phyloP scores from a whole-genome alignment of 345 rosid species.

The Erysimum cheiranthoides region DNA sequence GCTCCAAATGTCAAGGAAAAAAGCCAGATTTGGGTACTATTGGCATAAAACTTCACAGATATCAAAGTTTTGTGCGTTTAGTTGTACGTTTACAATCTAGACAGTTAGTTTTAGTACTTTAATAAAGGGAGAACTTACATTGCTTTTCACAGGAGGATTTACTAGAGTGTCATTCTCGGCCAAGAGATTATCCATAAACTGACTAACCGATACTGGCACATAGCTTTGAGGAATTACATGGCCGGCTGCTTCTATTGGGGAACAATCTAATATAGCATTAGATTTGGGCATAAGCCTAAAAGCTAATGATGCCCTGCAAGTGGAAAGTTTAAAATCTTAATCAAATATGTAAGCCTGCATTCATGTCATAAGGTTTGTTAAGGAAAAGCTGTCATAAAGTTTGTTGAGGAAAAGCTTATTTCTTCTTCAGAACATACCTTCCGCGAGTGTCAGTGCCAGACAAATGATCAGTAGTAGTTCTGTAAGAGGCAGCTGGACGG shows the following conservation, averaged over 20 bases:
- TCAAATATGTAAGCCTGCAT: conserved; percentile 20
- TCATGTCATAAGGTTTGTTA: conserved; percentile 17
- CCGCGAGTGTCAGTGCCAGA: conserved; percentile 63
- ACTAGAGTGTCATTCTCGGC: conserved; percentile 82
- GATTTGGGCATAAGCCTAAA: conserved; percentile 97
- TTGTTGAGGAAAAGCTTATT: conserved; percentile 19
- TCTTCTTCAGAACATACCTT: conserved; percentile 56
- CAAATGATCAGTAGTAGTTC: conserved; percentile 61
- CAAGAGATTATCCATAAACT: conserved; percentile 98
- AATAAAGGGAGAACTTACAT: conserved; percentile 58
- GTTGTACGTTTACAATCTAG: conserved; percentile 17
- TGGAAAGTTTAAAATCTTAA: neutral
- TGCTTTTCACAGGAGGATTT: conserved; percentile 61
- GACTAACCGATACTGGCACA: conserved; percentile 94
- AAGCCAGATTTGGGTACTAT: conserved; percentile 12
- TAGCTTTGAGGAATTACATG: conserved; percentile 91
- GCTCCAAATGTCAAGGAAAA: conserved; percentile 8
- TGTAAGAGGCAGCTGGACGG: conserved; percentile 83
- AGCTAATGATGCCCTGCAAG: conserved; percentile 75
- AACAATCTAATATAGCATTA: conserved; percentile 93
- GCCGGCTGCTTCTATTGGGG: conserved; percentile 96
- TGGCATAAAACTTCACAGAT: conserved; percentile 26
- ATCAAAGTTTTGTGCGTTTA: conserved; percentile 10
- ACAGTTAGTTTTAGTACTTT: neutral
- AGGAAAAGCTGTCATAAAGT: neutral